Percentiles rank a stretch among this genome's conserved stretches.
These are phyloP conservation scores for Pleurotus sapidus DNA, from an alignment of 768 basidiomycete species.

Conservation along the genomic window DNA sequence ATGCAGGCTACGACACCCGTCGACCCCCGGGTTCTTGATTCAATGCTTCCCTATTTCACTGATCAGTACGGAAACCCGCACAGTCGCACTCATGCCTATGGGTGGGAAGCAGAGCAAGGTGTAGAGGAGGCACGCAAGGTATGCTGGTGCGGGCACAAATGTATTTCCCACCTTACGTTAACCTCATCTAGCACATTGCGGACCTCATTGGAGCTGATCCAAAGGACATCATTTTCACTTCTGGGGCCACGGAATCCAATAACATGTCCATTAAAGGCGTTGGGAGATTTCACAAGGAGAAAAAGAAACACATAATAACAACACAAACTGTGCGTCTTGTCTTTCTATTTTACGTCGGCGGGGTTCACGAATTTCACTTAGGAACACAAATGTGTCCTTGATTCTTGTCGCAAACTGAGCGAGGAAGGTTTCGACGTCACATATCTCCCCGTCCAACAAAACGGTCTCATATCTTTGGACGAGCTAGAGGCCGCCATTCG, in stretches of 20 bases:
- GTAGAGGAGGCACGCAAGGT: constrained; percentile 92
- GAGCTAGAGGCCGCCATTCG: constrained; percentile 85
- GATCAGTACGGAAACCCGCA: constrained; percentile 98
- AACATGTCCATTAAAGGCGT: constrained; percentile 98
- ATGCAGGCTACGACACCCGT: constrained; percentile 99
- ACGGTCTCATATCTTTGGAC: constrained; percentile 78
- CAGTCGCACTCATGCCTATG: constrained; percentile 97
- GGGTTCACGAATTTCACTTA: constrained; percentile 23
- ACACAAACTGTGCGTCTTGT: constrained; percentile 75
- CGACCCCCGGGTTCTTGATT: constrained; percentile 94
- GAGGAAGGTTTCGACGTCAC: constrained; percentile 98
- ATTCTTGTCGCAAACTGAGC: constrained; percentile 92
- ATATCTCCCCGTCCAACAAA: constrained; percentile 89
- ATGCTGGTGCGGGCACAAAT: neutral
- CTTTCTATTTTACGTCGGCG: neutral
- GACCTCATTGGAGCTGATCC: constrained; percentile 90
- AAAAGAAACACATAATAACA: constrained; percentile 91
- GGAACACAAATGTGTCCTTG: constrained; percentile 99
- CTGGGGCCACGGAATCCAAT: constrained; percentile 96
- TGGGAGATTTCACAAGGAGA: constrained; percentile 91
- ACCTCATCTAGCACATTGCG: constrained; percentile 68
- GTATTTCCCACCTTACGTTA: neutral
- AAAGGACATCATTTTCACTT: constrained; percentile 97
- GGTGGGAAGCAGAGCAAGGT: constrained; percentile 97
- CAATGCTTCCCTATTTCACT: constrained; percentile 93